Percentiles rank a stretch among this genome's conserved stretches.
Evolutionary conservation across 2,329 filamentous ascomycete species (phyloP).

Genomic region (Pseudogymnoascus sp.): DNA sequence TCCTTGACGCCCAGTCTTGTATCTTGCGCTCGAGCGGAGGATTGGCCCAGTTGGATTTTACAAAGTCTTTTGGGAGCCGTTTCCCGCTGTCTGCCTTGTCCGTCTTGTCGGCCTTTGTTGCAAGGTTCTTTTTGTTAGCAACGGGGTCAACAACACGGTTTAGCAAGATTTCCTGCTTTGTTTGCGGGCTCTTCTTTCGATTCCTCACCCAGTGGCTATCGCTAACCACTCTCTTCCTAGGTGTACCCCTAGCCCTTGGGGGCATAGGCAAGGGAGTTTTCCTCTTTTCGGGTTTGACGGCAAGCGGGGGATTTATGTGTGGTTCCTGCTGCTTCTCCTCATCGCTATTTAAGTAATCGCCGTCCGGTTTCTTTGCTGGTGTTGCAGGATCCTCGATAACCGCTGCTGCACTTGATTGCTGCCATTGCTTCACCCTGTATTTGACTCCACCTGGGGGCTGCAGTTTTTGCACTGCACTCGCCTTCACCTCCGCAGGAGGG

Average conservation of each 20-base stretch:
- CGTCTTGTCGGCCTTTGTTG: background rate
- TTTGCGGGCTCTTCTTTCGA: constrained; percentile 20
- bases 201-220: constrained; percentile 78
- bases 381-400: constrained; percentile 44
- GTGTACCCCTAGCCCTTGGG: constrained; percentile 28
- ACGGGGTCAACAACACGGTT: background rate
- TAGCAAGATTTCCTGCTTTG: background rate
- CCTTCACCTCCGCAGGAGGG: constrained; percentile 41
- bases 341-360: background rate
- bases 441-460: constrained; percentile 60
- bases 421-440: constrained; percentile 77
- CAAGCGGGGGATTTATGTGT: background rate
- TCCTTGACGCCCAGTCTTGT: constrained; percentile 46
- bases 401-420: constrained; percentile 64
- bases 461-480: constrained; percentile 47
- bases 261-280: background rate
- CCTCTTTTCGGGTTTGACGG: constrained; percentile 10
- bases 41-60: constrained; percentile 44
- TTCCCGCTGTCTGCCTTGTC: background rate
- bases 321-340: background rate
- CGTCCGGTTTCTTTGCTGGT: constrained; percentile 47
- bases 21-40: constrained; percentile 51
- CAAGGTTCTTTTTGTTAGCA: background rate
- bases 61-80: constrained; percentile 30
- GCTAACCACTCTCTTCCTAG: constrained; percentile 86